Percentiles rank a stretch among this genome's conserved stretches.
These are phyloP conservation scores for Pisolithus marmoratus DNA, from an alignment of 768 basidiomycete species.

Conservation along the genomic window DNA sequence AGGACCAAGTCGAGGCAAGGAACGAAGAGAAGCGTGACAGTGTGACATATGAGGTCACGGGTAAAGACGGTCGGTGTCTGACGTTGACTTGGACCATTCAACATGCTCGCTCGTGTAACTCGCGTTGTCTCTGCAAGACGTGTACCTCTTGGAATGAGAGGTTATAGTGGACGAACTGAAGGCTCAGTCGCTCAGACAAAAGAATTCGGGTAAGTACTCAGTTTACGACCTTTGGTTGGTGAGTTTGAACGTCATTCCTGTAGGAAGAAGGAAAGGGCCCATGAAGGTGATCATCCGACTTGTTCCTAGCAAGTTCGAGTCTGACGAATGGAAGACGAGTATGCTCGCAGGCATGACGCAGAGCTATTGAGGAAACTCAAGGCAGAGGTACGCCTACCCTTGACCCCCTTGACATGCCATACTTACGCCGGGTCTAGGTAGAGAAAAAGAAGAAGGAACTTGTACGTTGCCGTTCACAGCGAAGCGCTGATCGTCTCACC, in stretches of 20 bases:
- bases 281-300: constrained; percentile 43
- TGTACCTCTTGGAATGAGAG: constrained; percentile 25
- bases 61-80: neutral
- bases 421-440: constrained; percentile 14
- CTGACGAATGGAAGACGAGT: constrained; percentile 48
- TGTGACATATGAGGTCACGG: neutral
- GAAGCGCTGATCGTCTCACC: constrained; percentile 10
- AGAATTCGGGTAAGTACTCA: constrained; percentile 50
- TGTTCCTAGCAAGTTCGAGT: neutral
- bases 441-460: constrained; percentile 27
- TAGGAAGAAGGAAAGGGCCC: constrained; percentile 71
- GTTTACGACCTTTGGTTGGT: neutral
- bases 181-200: constrained; percentile 58
- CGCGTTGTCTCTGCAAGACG: constrained; percentile 35
- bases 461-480: constrained; percentile 19
- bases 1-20: neutral
- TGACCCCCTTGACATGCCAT: neutral
- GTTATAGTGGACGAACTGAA: constrained; percentile 39
- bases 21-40: neutral
- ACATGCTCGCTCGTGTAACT: constrained; percentile 19
- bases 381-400: constrained; percentile 38
- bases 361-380: constrained; percentile 56
- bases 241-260: constrained; percentile 16
- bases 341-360: constrained; percentile 51
- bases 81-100: neutral